A percentile compares a stretch with the other conserved stretches of the same genome.
Evolutionary conservation across 768 basidiomycete genomes (phyloP).

Genomic region (Russula ochroleuca): DNA sequence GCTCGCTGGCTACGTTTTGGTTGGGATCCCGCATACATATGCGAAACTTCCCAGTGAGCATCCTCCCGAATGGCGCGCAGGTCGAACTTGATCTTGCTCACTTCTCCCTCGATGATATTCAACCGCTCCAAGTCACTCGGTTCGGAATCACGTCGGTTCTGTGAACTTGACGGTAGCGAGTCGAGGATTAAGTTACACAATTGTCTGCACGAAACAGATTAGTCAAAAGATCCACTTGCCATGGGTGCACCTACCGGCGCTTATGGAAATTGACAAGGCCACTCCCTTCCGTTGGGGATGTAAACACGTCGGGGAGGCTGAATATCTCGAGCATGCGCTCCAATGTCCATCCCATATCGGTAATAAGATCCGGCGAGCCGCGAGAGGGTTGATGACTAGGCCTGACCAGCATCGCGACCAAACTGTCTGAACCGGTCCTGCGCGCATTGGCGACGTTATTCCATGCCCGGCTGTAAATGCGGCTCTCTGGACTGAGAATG

Average conservation of each 20-base stretch:
- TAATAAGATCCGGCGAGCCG: conserved; percentile 49
- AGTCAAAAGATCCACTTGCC: conserved; percentile 10
- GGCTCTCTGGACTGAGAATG: conserved; percentile 70
- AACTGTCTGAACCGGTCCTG: conserved; percentile 57
- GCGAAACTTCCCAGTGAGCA: conserved; percentile 57
- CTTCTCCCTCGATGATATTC: conserved; percentile 70
- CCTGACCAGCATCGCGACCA: conserved; percentile 51
- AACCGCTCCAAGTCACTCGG: conserved; percentile 70
- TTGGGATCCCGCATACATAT: conserved; percentile 44
- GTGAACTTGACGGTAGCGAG: conserved; percentile 43
- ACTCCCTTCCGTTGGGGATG: conserved; percentile 49
- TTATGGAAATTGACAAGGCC: conserved; percentile 78
- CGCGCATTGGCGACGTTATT: conserved; percentile 62
- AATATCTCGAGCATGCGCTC: conserved; percentile 80
- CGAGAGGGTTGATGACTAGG: conserved; percentile 42
- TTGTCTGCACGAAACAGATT: conserved; percentile 44
- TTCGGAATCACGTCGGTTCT: conserved; percentile 54
- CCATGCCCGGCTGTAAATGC: conserved; percentile 78
- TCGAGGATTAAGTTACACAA: conserved; percentile 59
- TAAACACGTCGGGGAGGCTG: conserved; percentile 64
- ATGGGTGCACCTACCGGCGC: conserved; percentile 52
- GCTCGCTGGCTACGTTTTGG: conserved; percentile 55
- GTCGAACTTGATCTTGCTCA: conserved; percentile 58
- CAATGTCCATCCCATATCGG: conserved; percentile 79
- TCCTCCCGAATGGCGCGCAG: conserved; percentile 72